Conservation (phyloP, 768 basidiomycete species). For the Podaxis pistillaris region DNA sequence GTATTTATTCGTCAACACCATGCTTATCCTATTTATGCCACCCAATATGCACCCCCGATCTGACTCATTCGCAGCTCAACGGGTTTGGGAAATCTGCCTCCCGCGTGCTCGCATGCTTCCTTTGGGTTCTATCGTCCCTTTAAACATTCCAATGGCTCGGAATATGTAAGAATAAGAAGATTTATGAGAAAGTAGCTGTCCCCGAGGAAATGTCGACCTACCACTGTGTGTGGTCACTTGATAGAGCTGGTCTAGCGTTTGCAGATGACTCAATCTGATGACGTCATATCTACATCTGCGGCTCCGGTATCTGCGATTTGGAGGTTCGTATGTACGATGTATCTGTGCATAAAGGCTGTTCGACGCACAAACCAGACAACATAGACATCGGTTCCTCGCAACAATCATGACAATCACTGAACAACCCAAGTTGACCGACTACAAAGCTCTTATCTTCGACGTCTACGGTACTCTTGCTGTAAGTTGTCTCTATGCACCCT, state of each 20-base stretch:
- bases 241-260: too few species aligned
- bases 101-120: neutral
- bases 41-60: too few species aligned
- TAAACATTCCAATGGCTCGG: neutral
- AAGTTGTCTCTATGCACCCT: constrained; percentile 16
- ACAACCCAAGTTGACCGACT: constrained; percentile 35
- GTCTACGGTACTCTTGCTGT: constrained; percentile 75
- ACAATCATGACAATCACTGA: neutral
- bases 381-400: neutral
- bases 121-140: neutral
- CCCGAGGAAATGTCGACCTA: too few species aligned
- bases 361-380: neutral
- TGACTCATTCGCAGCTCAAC: too few species aligned
- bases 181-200: neutral
- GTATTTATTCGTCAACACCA: too few species aligned
- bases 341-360: neutral
- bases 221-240: too few species aligned
- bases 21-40: too few species aligned
- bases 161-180: neutral
- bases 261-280: neutral
- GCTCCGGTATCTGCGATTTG: neutral
- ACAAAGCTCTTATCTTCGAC: constrained; percentile 65
- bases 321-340: neutral
- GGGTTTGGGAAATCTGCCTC: too few species aligned
- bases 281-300: neutral